phyloP scores from a whole-genome alignment of 2,329 filamentous ascomycete species.

The Monosporascus sp. region DNA sequence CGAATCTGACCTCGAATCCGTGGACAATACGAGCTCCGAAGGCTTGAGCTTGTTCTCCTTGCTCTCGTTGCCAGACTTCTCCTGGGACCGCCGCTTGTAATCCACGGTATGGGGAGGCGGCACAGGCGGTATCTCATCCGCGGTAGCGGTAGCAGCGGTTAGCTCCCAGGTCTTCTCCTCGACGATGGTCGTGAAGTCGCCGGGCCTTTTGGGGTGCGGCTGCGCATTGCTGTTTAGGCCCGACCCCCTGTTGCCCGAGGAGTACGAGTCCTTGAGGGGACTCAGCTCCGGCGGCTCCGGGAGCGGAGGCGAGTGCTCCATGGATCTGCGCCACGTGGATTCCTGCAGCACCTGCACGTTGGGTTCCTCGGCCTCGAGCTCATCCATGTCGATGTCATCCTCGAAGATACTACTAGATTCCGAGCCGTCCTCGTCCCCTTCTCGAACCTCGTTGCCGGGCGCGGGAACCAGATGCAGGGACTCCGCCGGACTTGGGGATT shows the following conservation, averaged over 20 bases:
- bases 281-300: slow-evolving; percentile 42
- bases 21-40: slow-evolving; percentile 9
- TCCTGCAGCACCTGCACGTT: slow-evolving; percentile 27
- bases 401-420: slow-evolving; percentile 37
- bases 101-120: slow-evolving; percentile 25
- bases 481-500: slow-evolving; percentile 29
- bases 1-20: slow-evolving; percentile 3
- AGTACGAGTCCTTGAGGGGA: slow-evolving; percentile 46
- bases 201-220: slow-evolving; percentile 28
- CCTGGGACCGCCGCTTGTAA: slow-evolving; percentile 21
- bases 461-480: slow-evolving; percentile 37
- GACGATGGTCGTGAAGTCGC: slow-evolving; percentile 39
- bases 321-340: slow-evolving; percentile 19
- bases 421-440: slow-evolving; percentile 23
- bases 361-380: slow-evolving; percentile 25
- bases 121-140: slow-evolving; percentile 11
- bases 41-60: slow-evolving; percentile 19
- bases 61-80: background rate
- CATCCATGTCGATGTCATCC: slow-evolving; percentile 37
- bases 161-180: slow-evolving; percentile 44
- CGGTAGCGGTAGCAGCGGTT: slow-evolving; percentile 26
- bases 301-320: slow-evolving; percentile 37
- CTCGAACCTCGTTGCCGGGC: slow-evolving; percentile 21
- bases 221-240: slow-evolving; percentile 22
- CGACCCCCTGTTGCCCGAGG: slow-evolving; percentile 41